Base-by-base conservation (phyloP, 148 eudicot genomes). In the Rhododendron mucronatum region DNA sequence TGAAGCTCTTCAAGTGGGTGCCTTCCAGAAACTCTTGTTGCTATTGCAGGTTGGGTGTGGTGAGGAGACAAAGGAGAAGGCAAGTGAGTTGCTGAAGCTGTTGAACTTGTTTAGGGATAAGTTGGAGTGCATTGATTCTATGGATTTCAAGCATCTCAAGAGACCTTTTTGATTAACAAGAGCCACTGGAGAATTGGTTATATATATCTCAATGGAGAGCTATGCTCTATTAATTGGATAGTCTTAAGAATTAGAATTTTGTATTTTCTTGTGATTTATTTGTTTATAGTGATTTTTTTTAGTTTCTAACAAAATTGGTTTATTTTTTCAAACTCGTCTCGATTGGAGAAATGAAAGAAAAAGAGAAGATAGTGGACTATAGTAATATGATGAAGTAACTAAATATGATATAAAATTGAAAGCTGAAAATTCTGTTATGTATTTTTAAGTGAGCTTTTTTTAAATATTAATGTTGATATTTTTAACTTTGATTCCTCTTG, bases 1-100 rank as follows among this genome's bases (percentile, higher is more conserved):
- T 11, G 96, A 92, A 84, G 95, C 97, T 45, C 91, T 95, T 80
- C 90, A 92, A 88, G 93, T 94, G 6, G 98, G 98, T 26, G 98
- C 95, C 0, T 95, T 95, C 90, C 98, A 94, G 89, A 95, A 95
- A 85, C 90, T 95, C 3, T 82, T 95, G 87, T 57, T 95, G 88
- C 73, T 95, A 15, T 85, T 95, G 84, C 97, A 95, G 73, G 92
- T 95, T 20, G 97, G 98, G 28, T 90, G 94, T 14, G 85, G 86
- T 74, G 95, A 88, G 82, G 89, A 86, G 86, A 91, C 91, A 3
- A 95, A 92, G 86, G 97, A 92, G 61, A 93, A 92, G 82, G 95
- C 92, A 78, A 92, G 91, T 9, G 92, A 93, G 84, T 75, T 95
- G 86, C 86, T 95, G 89, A 95, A 92, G 83, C 7, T 87, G 87